A percentile compares a stretch with the other conserved stretches of the same genome.
Conservation (phyloP, 2,329 filamentous ascomycete genomes). For the Rhexocercosporidium sp. region DNA sequence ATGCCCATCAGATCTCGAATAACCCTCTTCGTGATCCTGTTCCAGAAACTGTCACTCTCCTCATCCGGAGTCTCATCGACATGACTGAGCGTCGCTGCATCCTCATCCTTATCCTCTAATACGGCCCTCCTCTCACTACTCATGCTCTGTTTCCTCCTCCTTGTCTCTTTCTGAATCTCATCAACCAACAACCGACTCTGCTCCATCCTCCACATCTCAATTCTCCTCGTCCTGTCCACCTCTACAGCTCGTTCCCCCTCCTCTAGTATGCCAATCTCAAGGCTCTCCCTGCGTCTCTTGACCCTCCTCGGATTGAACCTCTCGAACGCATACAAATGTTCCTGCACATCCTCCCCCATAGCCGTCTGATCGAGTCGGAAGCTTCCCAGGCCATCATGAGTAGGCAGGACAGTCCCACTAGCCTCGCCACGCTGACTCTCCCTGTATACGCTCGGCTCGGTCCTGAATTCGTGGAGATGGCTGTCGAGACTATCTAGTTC, state of each 20-base stretch:
- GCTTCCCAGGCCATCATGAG: constrained; percentile 88
- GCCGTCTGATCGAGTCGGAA: constrained; percentile 70
- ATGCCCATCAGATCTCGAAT: constrained; percentile 91
- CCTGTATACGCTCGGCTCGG: constrained; percentile 50
- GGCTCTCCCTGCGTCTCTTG: constrained; percentile 57
- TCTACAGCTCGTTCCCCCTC: constrained; percentile 63
- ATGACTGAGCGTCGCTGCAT: constrained; percentile 39
- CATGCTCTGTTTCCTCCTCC: constrained; percentile 68
- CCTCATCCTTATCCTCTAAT: constrained; percentile 40
- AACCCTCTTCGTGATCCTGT: constrained; percentile 81
- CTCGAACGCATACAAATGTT: constrained; percentile 90
- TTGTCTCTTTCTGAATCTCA: constrained; percentile 87
- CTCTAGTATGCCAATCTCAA: constrained; percentile 57
- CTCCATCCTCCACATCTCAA: constrained; percentile 91
- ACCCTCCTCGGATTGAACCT: constrained; percentile 76
- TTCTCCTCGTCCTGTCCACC: constrained; percentile 77
- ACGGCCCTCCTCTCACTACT: constrained; percentile 50
- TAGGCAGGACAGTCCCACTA: constrained; percentile 72
- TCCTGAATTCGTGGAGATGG: constrained; percentile 85
- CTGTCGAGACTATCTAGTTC: constrained; percentile 95
- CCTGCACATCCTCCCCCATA: constrained; percentile 66
- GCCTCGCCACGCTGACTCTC: constrained; percentile 23
- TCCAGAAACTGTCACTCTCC: constrained; percentile 74
- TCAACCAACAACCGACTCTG: constrained; percentile 85
- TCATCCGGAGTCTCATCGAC: constrained; percentile 46